Conservation (phyloP, 2,329 filamentous ascomycete genomes). For the Arthrobotrys iridis region DNA sequence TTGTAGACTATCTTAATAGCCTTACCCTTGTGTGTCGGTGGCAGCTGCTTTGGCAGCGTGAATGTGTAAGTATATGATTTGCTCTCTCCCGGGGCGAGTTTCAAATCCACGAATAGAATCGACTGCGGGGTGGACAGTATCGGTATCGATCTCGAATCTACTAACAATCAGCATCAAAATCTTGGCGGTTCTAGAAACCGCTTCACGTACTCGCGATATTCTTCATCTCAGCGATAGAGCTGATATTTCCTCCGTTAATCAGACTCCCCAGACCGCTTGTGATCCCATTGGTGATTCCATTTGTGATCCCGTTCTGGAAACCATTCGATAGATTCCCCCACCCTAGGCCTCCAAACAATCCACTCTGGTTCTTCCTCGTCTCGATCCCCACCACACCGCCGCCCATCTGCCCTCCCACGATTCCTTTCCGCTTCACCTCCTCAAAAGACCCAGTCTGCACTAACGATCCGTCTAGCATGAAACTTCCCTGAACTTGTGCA, state of each 20-base stretch:
- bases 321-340: constrained; percentile 72
- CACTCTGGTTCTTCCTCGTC: constrained; percentile 76
- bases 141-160: constrained; percentile 79
- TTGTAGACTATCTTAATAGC: constrained; percentile 94
- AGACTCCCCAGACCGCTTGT: constrained; percentile 88
- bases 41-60: constrained; percentile 84
- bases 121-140: constrained; percentile 95
- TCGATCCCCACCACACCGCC: constrained; percentile 87
- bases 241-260: constrained; percentile 85
- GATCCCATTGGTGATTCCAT: constrained; percentile 67
- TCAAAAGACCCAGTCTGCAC: constrained; percentile 91
- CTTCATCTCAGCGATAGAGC: constrained; percentile 95
- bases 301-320: constrained; percentile 43
- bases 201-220: constrained; percentile 72
- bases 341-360: constrained; percentile 83
- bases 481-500: constrained; percentile 90
- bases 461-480: constrained; percentile 88
- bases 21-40: constrained; percentile 88
- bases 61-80: constrained; percentile 87
- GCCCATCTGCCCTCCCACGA: constrained; percentile 82
- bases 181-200: background rate
- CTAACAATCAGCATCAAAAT: constrained; percentile 38
- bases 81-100: constrained; percentile 87
- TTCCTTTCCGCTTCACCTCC: constrained; percentile 92
- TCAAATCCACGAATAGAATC: constrained; percentile 92